Conservation (phyloP, 345 rosid species). For the Aquilaria yunnanensis region DNA sequence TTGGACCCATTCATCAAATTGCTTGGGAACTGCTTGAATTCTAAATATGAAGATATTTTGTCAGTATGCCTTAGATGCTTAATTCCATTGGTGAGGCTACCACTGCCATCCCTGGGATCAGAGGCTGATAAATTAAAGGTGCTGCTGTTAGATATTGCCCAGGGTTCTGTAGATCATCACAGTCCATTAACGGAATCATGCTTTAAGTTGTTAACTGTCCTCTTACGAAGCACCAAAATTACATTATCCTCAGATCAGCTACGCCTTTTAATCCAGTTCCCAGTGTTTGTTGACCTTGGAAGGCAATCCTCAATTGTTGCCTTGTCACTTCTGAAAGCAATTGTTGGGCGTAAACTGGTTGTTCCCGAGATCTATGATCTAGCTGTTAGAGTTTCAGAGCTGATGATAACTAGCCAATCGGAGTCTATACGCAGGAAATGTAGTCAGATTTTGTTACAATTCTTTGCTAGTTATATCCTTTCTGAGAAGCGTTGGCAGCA, state of each 20-base stretch:
- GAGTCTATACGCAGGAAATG: conserved; percentile 70
- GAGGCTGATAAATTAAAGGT: conserved; percentile 74
- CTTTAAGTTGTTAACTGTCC: conserved; percentile 70
- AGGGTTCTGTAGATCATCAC: conserved; percentile 42
- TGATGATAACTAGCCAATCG: conserved; percentile 82
- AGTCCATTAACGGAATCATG: conserved; percentile 75
- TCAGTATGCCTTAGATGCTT: conserved; percentile 76
- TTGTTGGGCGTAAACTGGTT: conserved; percentile 65
- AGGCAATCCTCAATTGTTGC: conserved; percentile 60
- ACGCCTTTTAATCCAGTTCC: conserved; percentile 62
- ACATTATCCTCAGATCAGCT: conserved; percentile 72
- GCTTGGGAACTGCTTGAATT: conserved; percentile 68
- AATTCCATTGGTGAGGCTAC: conserved; percentile 59
- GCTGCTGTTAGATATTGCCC: conserved; percentile 61
- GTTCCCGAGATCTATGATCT: conserved; percentile 88
- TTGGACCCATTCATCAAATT: conserved; percentile 78
- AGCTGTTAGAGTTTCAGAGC: conserved; percentile 48
- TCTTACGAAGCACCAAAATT: conserved; percentile 47
- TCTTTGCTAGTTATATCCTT: conserved; percentile 65
- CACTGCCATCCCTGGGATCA: conserved; percentile 66
- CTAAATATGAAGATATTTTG: conserved; percentile 77
- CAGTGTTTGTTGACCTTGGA: conserved; percentile 78
- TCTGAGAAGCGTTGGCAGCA: conserved; percentile 56
- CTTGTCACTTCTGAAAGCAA: conserved; percentile 72
- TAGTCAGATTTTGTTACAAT: conserved; percentile 66